A percentile compares a stretch with the other conserved stretches of the same genome.
Evolutionary conservation across 371 early-diverging fungal species (phyloP).

Genomic region (Rhizopus sp.): DNA sequence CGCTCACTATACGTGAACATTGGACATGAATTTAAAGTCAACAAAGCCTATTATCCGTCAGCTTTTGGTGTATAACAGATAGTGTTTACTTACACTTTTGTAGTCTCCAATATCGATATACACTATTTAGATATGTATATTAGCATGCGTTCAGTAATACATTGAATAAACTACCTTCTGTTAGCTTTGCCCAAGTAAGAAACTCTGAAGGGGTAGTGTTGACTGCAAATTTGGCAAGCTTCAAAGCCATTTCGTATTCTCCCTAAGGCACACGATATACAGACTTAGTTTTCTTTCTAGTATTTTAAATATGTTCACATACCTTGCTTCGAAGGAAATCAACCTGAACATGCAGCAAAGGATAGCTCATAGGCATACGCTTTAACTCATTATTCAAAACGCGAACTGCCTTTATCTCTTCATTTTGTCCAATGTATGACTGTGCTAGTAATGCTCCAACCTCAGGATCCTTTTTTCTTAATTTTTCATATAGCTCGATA

Average conservation of each 20-base stretch:
- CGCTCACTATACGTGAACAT: slow-evolving; percentile 94
- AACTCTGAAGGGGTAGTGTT: slow-evolving; percentile 94
- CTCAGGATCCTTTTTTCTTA: slow-evolving; percentile 85
- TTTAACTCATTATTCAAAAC: slow-evolving; percentile 82
- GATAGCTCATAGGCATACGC: slow-evolving; percentile 77
- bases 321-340: slow-evolving; percentile 85
- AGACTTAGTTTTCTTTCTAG: background rate
- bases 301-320: slow-evolving; percentile 8
- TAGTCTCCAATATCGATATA: slow-evolving; percentile 87
- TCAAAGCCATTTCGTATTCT: slow-evolving; percentile 77
- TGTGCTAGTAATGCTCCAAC: slow-evolving; percentile 85
- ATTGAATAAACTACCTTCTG: slow-evolving; percentile 55
- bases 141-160: background rate
- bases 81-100: slow-evolving; percentile 61
- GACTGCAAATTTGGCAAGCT: slow-evolving; percentile 89
- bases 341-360: slow-evolving; percentile 84
- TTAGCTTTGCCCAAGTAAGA: slow-evolving; percentile 92
- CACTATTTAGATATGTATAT: slow-evolving; percentile 32
- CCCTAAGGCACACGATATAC: slow-evolving; percentile 36
- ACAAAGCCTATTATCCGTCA: slow-evolving; percentile 64
- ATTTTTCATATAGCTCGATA: slow-evolving; percentile 76
- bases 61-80: background rate
- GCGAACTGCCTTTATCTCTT: slow-evolving; percentile 89
- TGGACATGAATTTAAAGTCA: slow-evolving; percentile 95
- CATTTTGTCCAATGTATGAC: slow-evolving; percentile 77